phyloP scores from a whole-genome alignment of 768 basidiomycete species.

The Boletus pseudo-olivaceus region DNA sequence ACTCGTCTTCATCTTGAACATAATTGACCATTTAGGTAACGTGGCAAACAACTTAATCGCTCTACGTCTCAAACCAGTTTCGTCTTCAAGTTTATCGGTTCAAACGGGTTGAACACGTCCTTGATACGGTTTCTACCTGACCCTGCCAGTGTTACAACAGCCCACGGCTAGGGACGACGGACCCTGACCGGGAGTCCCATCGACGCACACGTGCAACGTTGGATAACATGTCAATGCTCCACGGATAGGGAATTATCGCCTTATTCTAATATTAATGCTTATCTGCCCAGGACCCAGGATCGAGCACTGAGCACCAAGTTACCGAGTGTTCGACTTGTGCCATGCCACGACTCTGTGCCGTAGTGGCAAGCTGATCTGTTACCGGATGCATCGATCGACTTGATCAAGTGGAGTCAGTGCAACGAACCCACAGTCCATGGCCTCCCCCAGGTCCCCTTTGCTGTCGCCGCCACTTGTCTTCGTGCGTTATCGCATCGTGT shows the following conservation, averaged over 20 bases:
- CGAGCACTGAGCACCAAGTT: not conserved
- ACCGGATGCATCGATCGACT: not conserved
- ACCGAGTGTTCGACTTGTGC: not conserved
- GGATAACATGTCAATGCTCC: not conserved
- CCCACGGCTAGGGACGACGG: not conserved
- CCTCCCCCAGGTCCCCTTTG: not conserved
- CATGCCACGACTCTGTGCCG: not conserved
- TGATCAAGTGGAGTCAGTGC: not conserved
- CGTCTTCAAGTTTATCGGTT: not conserved
- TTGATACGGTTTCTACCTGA: not conserved
- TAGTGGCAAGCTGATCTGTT: not conserved
- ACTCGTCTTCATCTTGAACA: no score
- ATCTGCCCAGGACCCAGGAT: conserved; percentile 8
- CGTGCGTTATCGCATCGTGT: conserved; percentile 10
- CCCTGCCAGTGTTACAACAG: not conserved
- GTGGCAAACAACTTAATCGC: no score
- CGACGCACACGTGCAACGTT: not conserved
- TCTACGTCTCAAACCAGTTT: not conserved
- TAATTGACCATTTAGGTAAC: no score
- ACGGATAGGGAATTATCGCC: not conserved
- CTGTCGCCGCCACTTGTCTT: not conserved
- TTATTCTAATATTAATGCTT: not conserved
- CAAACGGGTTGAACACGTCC: not conserved
- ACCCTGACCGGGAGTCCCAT: not conserved
- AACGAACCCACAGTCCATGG: not conserved